Percentiles rank a stretch among this genome's conserved stretches.
phyloP scores from a whole-genome alignment of 2,329 filamentous ascomycete genomes.

The Aspergillus phoenicis region DNA sequence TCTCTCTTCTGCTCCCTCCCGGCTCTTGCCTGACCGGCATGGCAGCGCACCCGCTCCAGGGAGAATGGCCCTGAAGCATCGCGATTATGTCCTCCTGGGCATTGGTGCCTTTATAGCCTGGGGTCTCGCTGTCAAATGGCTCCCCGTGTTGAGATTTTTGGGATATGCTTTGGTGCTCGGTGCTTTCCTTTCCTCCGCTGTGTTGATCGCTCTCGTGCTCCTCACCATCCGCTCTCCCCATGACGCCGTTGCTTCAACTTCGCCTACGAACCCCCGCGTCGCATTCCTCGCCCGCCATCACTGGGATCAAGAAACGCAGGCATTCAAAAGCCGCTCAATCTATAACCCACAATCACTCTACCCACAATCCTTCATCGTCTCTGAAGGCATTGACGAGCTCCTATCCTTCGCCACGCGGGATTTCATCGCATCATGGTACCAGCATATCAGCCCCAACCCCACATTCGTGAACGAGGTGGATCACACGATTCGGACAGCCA shows the following conservation, averaged over 20 bases:
- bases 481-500: conserved; percentile 70
- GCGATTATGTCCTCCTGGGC: conserved; percentile 47
- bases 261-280: conserved; percentile 46
- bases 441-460: conserved; percentile 76
- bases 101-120: conserved; percentile 70
- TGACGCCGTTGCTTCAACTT: conserved; percentile 40
- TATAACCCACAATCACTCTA: conserved; percentile 74
- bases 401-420: conserved; percentile 77
- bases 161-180: conserved; percentile 82
- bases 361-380: conserved; percentile 74
- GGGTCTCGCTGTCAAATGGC: conserved; percentile 81
- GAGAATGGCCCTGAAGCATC: conserved; percentile 52
- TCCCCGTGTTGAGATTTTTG: conserved; percentile 79
- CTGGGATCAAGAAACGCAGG: conserved; percentile 72
- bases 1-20: background rate
- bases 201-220: conserved; percentile 62
- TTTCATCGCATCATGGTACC: conserved; percentile 88
- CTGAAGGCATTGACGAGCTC: conserved; percentile 75
- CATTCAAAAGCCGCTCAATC: conserved; percentile 64
- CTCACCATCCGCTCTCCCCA: conserved; percentile 53
- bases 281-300: conserved; percentile 63
- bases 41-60: conserved; percentile 24
- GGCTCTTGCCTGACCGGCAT: conserved; percentile 2
- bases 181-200: conserved; percentile 55
- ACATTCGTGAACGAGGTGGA: conserved; percentile 87